phyloP scores from a whole-genome alignment of 495 filamentous ascomycete genomes.

The Tuber magnatum region DNA sequence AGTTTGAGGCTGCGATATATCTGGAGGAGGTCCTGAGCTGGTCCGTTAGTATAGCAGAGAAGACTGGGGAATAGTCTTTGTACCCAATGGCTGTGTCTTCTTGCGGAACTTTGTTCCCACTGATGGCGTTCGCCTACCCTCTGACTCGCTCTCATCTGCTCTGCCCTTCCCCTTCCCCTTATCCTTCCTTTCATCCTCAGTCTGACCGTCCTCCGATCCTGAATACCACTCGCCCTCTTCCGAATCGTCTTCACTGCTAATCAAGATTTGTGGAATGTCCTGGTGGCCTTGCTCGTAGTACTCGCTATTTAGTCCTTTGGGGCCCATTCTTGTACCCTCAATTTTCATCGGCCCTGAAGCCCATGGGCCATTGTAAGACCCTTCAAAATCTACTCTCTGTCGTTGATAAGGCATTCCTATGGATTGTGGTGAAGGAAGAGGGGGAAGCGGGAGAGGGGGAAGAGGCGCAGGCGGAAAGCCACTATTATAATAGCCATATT shows the following conservation, averaged over 20 bases:
- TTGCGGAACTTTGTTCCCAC: background rate
- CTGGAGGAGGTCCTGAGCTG: background rate
- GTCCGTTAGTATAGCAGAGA: background rate
- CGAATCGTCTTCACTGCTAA: slow-evolving; percentile 5
- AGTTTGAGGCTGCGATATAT: slow-evolving; percentile 2
- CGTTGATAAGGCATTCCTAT: slow-evolving; percentile 13
- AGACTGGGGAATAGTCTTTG: slow-evolving; percentile 13
- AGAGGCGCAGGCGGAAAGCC: slow-evolving; percentile 7
- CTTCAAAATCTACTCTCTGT: slow-evolving; percentile 22
- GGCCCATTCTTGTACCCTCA: slow-evolving; percentile 7
- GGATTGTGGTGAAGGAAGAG: slow-evolving; percentile 3
- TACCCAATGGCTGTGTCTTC: background rate
- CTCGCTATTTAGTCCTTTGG: slow-evolving; percentile 10
- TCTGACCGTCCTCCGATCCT: background rate
- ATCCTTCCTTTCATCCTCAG: slow-evolving; percentile 10
- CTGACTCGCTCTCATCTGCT: slow-evolving; percentile 3
- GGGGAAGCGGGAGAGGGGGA: slow-evolving; percentile 7
- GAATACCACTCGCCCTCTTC: slow-evolving; percentile 5
- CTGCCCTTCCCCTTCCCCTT: background rate
- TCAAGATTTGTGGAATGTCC: slow-evolving; percentile 3
- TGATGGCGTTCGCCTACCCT: background rate
- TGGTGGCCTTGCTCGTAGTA: slow-evolving; percentile 20
- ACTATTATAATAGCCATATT: slow-evolving; percentile 16
- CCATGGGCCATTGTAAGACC: slow-evolving; percentile 17
- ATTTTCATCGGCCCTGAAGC: slow-evolving; percentile 2